Conservation (phyloP, 805 yeast species). For the Kodamaea neixiangensis region DNA sequence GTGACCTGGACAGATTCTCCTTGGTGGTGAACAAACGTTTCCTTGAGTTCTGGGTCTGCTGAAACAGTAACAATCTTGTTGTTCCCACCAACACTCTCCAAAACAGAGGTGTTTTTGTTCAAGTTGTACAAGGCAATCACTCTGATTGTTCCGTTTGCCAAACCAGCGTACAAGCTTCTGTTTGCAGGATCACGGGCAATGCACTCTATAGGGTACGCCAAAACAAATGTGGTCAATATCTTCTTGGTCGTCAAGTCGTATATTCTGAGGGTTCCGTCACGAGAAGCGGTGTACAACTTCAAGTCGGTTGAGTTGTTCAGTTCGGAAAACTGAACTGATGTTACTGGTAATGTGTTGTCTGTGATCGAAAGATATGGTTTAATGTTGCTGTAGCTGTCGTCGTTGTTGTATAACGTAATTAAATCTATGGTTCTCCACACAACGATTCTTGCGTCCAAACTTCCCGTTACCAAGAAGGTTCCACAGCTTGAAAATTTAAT, state of each 20-base stretch:
- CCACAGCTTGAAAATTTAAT: slow-evolving; percentile 61
- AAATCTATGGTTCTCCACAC: slow-evolving; percentile 74
- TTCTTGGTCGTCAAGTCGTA: slow-evolving; percentile 53
- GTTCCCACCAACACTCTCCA: slow-evolving; percentile 64
- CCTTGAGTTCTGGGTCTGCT: slow-evolving; percentile 49
- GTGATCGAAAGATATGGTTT: slow-evolving; percentile 62
- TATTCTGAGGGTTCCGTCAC: slow-evolving; percentile 73
- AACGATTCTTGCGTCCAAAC: slow-evolving; percentile 76
- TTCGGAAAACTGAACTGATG: slow-evolving; percentile 47
- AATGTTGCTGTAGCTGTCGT: slow-evolving; percentile 32
- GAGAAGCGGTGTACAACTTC: slow-evolving; percentile 66
- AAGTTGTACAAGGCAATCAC: slow-evolving; percentile 51
- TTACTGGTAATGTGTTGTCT: slow-evolving; percentile 60
- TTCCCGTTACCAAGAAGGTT: slow-evolving; percentile 71
- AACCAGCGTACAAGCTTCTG: slow-evolving; percentile 71
- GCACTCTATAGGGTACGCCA: slow-evolving; percentile 56
- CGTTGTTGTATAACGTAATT: slow-evolving; percentile 34
- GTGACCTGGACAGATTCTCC: slow-evolving; percentile 44
- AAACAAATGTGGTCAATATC: slow-evolving; percentile 70
- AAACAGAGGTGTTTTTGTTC: slow-evolving; percentile 37
- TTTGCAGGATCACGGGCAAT: slow-evolving; percentile 77
- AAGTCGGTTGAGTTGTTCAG: slow-evolving; percentile 60
- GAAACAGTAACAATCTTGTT: slow-evolving; percentile 53
- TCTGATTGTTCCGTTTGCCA: slow-evolving; percentile 61
- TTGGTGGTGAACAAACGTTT: slow-evolving; percentile 56